These are phyloP conservation scores for Hibiscus mutabilis DNA, from an alignment of 345 rosid species.

Conservation along the genomic window DNA sequence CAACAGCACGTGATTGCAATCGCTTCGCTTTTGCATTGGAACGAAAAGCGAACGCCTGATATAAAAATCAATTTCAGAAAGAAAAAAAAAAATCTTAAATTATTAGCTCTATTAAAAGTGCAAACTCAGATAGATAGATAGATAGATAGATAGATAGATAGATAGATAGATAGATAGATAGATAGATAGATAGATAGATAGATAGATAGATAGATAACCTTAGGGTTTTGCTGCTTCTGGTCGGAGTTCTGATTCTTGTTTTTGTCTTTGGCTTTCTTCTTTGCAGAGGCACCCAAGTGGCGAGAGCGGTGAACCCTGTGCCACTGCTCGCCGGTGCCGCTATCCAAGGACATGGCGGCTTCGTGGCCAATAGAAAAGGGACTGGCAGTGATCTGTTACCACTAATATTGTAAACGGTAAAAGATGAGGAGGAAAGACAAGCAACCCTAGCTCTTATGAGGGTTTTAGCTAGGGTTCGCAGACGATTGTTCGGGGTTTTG, in stretches of 20 bases:
- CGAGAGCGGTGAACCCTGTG: conserved; percentile 68
- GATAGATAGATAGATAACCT: conserved; percentile 25
- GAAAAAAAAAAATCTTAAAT: neutral
- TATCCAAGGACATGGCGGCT: conserved; percentile 37
- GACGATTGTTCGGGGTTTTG: too few species aligned
- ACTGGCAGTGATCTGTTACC: neutral
- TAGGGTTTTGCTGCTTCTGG: conserved; percentile 52
- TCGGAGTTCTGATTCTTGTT: conserved; percentile 34
- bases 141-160: neutral
- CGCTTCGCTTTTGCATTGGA: conserved; percentile 64
- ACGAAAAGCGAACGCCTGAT: conserved; percentile 59
- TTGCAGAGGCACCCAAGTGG: conserved; percentile 59
- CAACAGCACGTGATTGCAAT: conserved; percentile 52
- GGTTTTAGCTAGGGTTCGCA: neutral
- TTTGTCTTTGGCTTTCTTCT: conserved; percentile 39
- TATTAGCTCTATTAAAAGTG: neutral
- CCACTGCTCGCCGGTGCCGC: conserved; percentile 34
- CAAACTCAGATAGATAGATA: neutral
- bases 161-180: neutral
- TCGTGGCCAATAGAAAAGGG: neutral
- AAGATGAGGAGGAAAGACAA: neutral
- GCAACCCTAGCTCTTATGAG: neutral
- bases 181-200: conserved; percentile 7
- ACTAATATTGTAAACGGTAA: neutral
- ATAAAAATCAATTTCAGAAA: neutral